Evolutionary conservation across 306 rosid genomes (phyloP).

Genomic region (Rosa persica): DNA sequence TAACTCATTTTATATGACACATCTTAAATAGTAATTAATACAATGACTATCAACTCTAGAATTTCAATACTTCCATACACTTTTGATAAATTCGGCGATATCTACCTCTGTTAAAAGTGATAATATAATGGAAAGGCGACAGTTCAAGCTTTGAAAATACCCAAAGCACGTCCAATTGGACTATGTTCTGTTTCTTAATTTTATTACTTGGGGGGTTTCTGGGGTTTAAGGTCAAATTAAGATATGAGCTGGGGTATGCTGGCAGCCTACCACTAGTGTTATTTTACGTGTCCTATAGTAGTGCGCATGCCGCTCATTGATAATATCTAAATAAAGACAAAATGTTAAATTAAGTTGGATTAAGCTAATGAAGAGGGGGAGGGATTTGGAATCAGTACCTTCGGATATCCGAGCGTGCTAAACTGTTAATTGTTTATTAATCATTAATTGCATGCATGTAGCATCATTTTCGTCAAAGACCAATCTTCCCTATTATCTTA

Average conservation of each 20-base stretch:
- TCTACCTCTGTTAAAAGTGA: no score
- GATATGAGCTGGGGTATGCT: neutral
- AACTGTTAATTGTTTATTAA: neutral
- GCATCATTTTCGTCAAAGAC: neutral
- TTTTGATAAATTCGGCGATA: no score
- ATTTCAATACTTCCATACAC: no score
- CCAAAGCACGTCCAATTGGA: neutral
- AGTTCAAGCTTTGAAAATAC: neutral
- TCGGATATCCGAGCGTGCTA: neutral
- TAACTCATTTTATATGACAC: no score
- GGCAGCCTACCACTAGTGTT: neutral
- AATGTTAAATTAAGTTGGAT: neutral
- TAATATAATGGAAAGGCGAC: neutral
- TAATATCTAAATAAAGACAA: neutral
- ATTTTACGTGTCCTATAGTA: neutral
- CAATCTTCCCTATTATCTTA: neutral
- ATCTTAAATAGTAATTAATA: no score
- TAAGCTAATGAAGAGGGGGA: neutral
- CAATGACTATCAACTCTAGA: no score
- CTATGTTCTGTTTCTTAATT: neutral
- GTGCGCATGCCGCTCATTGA: neutral
- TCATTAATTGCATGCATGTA: neutral
- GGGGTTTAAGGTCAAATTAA: neutral
- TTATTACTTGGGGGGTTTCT: neutral
- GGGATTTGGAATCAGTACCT: neutral